Evolutionary conservation across 2,329 filamentous ascomycete species (phyloP), one percentile per base, ranked within the genome.

Genomic region (Ascochyta koolunga): DNA sequence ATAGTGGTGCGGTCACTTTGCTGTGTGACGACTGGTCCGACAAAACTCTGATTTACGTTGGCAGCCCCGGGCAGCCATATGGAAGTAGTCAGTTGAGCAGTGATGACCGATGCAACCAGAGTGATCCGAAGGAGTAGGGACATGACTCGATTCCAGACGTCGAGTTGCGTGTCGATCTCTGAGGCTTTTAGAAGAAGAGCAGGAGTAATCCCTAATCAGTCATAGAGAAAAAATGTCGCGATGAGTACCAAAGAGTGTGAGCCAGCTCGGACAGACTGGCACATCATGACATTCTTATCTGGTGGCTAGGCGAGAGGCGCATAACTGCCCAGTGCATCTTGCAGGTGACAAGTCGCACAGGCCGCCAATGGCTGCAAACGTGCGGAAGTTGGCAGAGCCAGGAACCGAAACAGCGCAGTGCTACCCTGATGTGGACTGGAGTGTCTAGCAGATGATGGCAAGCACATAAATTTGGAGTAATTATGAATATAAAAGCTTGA

Each of bases 41-140:
- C 24, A 46, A 64, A 66, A 2, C 50, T 55, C 8, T 58, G 32
- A 7, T 62, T 50, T 4, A 46, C 32, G 19, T 53, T 51, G 22
- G 51, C 45, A 16, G 49, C 39, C 25, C 63, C 49, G 3, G 67
- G 66, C 42, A 70, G 44, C 65, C 68, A 70, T 10, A 69, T 59
- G 2, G 67, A 66, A 7, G 69, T 71, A 4, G 68, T 72, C 13
- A 69, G 19, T 22, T 67, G 47, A 8, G 69, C 68, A n/a, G 64
- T 44, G 15, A 61, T 64, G 13, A 49, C 51, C 7, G 64, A 53
- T 13, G 62, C 63, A 44, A 70, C 58, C 15, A 68, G 46, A 16
- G 68, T 45, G 29, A 59, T 41, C 8, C 58, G 58, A 16, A 66
- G 50, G 19, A 70, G 35, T 31, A 56, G 53, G 61, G 64, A 59